These are phyloP conservation scores for Aspergillus terreus DNA, from an alignment of 2,329 filamentous ascomycete genomes.

Conservation along the genomic window DNA sequence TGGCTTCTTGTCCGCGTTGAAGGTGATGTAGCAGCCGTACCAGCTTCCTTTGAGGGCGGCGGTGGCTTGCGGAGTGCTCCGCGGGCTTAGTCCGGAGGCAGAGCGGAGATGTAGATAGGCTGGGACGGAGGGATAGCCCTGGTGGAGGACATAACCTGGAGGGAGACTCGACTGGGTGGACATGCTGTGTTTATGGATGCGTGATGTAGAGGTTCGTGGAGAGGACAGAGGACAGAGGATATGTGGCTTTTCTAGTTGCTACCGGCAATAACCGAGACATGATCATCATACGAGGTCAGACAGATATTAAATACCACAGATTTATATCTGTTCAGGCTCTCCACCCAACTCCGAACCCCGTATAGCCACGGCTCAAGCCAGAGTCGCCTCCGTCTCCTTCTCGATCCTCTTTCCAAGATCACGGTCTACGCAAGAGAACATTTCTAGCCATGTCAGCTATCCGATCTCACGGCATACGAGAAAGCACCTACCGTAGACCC, in stretches of 20 bases:
- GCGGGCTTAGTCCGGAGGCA: constrained; percentile 34
- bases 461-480: background rate
- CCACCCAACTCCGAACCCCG: no score
- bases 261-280: no score
- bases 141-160: constrained; percentile 33
- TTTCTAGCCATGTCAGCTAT: background rate
- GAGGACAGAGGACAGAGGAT: no score
- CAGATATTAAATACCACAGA: no score
- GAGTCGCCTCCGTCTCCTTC: constrained; percentile 4
- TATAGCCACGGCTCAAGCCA: background rate
- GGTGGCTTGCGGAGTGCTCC: constrained; percentile 35
- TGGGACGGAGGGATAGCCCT: constrained; percentile 32
- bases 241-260: no score
- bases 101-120: constrained; percentile 39
- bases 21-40: constrained; percentile 42
- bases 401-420: constrained; percentile 1
- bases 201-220: no score
- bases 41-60: constrained; percentile 38
- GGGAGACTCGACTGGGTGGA: constrained; percentile 18
- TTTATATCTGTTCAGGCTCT: no score
- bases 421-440: constrained; percentile 2
- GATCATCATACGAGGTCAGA: no score
- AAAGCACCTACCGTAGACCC: constrained; percentile 25
- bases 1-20: constrained; percentile 6
- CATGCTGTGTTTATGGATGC: background rate